phyloP scores from a whole-genome alignment of 805 yeast genomes.

The Zygotorulaspora sp. region DNA sequence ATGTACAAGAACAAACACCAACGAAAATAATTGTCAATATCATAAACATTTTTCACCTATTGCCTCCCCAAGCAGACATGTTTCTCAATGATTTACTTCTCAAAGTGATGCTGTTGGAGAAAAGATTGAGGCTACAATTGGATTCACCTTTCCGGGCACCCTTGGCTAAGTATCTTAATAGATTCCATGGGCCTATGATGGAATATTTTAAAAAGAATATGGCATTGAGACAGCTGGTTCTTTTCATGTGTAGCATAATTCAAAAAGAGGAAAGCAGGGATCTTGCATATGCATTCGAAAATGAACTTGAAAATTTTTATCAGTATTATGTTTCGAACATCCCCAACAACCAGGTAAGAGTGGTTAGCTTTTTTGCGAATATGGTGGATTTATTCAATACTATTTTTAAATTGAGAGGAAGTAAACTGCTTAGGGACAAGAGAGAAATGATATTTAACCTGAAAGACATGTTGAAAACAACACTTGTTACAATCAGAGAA shows the following conservation, averaged over 20 bases:
- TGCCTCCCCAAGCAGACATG: slow-evolving; percentile 89
- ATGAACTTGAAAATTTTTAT: slow-evolving; percentile 47
- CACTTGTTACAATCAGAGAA: slow-evolving; percentile 24
- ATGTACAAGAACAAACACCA: slow-evolving; percentile 71
- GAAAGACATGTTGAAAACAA: slow-evolving; percentile 27
- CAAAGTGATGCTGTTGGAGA: slow-evolving; percentile 73
- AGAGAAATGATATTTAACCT: slow-evolving; percentile 28
- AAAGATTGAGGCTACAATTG: slow-evolving; percentile 76
- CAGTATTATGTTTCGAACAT: slow-evolving; percentile 46
- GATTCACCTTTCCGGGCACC: slow-evolving; percentile 90
- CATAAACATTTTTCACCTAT: slow-evolving; percentile 80
- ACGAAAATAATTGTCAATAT: slow-evolving; percentile 87
- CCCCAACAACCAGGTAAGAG: slow-evolving; percentile 32
- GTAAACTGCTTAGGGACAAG: slow-evolving; percentile 56
- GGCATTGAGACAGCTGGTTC: slow-evolving; percentile 55
- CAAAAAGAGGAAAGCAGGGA: slow-evolving; percentile 36
- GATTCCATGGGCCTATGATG: slow-evolving; percentile 72
- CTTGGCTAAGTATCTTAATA: slow-evolving; percentile 75
- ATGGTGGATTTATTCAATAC: slow-evolving; percentile 61
- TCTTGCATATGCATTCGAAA: slow-evolving; percentile 53
- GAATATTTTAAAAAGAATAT: slow-evolving; percentile 65
- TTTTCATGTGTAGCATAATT: slow-evolving; percentile 34
- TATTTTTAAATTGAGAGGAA: slow-evolving; percentile 44
- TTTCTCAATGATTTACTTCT: slow-evolving; percentile 83
- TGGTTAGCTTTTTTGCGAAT: slow-evolving; percentile 54